Conservation (phyloP, 768 basidiomycete genomes). For the Boletus eberwhitei region DNA sequence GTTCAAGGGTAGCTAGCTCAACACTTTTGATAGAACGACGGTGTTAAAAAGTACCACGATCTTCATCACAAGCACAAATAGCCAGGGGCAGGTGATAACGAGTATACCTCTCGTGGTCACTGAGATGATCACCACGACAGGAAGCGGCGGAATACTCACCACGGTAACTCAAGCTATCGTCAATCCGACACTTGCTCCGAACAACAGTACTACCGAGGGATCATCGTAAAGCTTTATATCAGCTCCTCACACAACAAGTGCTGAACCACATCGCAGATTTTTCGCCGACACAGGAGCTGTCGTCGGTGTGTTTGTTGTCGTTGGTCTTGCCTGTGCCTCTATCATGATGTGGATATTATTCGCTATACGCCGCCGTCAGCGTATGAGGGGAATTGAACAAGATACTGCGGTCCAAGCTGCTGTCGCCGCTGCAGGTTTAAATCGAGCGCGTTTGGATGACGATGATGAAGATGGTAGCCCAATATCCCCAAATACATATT, state of each 20-base stretch:
- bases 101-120: constrained; percentile 60
- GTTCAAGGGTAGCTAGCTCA: constrained; percentile 9
- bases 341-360: constrained; percentile 71
- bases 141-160: constrained; percentile 46
- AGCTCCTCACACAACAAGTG: background rate
- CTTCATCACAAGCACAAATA: constrained; percentile 59
- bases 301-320: constrained; percentile 85
- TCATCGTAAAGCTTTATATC: constrained; percentile 44
- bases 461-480: constrained; percentile 47
- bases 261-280: constrained; percentile 51
- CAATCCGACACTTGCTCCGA: constrained; percentile 68
- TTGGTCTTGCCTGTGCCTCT: constrained; percentile 73
- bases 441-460: constrained; percentile 64
- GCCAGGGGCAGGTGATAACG: constrained; percentile 44
- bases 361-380: constrained; percentile 62
- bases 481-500: constrained; percentile 15
- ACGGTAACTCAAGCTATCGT: constrained; percentile 62
- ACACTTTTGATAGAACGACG: constrained; percentile 44
- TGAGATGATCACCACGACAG: constrained; percentile 51
- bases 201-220: constrained; percentile 37
- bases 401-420: constrained; percentile 71
- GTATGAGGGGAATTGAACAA: constrained; percentile 58
- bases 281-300: constrained; percentile 89
- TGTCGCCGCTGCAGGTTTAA: constrained; percentile 67
- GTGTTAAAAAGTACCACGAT: constrained; percentile 46